Percentiles rank a stretch among this genome's conserved stretches.
Conservation (phyloP, 2,329 filamentous ascomycete genomes). For the Keithomyces neogunnii region DNA sequence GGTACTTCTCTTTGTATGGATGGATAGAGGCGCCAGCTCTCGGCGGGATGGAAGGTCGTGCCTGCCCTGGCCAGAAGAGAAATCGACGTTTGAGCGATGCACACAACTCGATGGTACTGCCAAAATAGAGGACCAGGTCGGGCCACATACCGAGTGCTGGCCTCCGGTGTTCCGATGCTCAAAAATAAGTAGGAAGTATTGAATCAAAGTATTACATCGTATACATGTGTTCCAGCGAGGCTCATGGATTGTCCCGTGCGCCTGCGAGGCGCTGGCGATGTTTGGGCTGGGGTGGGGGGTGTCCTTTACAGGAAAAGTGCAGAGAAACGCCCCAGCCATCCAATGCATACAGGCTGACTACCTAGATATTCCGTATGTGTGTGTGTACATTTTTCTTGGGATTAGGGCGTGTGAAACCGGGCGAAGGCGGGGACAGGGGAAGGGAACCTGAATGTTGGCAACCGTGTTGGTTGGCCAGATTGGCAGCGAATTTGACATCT, state of each 20-base stretch:
- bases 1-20: background rate
- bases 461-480: no score
- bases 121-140: background rate
- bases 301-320: background rate
- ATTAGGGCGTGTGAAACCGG: no score
- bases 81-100: background rate
- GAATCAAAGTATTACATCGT: background rate
- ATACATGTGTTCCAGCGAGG: background rate
- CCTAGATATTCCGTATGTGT: no score
- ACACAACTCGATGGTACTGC: no score
- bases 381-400: no score
- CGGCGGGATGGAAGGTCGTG: background rate
- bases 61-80: background rate
- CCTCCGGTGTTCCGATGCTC: background rate
- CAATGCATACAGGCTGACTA: no score
- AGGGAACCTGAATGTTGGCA: no score
- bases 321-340: background rate
- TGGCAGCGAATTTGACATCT: no score
- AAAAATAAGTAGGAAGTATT: background rate
- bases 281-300: background rate
- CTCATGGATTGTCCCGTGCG: constrained; percentile 7
- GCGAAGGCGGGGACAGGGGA: no score
- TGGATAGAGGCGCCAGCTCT: constrained; percentile 5
- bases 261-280: constrained; percentile 2
- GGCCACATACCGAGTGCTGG: background rate